A percentile compares a stretch with the other conserved stretches of the same genome.
phyloP scores from a whole-genome alignment of 2,329 filamentous ascomycete genomes.

The Didymella segeticola region DNA sequence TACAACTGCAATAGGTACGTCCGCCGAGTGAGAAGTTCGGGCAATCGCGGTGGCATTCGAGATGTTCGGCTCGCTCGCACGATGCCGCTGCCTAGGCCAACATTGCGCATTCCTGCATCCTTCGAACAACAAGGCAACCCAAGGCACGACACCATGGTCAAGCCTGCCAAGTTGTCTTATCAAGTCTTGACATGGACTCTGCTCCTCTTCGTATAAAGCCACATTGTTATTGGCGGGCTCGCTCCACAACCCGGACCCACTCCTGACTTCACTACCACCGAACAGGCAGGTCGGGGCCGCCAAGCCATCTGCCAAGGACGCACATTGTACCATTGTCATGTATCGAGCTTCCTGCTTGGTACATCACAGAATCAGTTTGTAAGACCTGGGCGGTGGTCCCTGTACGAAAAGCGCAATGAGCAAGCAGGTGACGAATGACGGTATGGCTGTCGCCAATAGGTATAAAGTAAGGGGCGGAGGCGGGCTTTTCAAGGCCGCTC shows the following conservation, averaged over 20 bases:
- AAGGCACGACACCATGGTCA: conserved; percentile 20
- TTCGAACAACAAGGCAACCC: conserved; percentile 19
- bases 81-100: not conserved
- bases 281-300: conserved; percentile 27
- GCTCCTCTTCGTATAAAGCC: conserved; percentile 19
- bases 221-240: conserved; percentile 21
- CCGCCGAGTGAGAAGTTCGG: too few species aligned
- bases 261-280: conserved; percentile 16
- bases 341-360: conserved; percentile 20
- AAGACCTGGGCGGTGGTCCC: conserved; percentile 13
- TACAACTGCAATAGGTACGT: too few species aligned
- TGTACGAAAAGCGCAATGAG: conserved; percentile 17
- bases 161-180: conserved; percentile 37
- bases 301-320: conserved; percentile 16
- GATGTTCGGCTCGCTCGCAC: not conserved
- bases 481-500: not conserved
- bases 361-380: conserved; percentile 17
- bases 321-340: conserved; percentile 3
- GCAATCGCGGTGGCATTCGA: too few species aligned
- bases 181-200: conserved; percentile 33
- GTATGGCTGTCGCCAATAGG: not conserved
- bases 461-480: conserved; percentile 21
- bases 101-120: conserved; percentile 14
- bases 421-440: conserved; percentile 2
- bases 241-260: conserved; percentile 15